Evolutionary conservation across 163 green algal species (phyloP).

Genomic region (Scenedesmus sp.): DNA sequence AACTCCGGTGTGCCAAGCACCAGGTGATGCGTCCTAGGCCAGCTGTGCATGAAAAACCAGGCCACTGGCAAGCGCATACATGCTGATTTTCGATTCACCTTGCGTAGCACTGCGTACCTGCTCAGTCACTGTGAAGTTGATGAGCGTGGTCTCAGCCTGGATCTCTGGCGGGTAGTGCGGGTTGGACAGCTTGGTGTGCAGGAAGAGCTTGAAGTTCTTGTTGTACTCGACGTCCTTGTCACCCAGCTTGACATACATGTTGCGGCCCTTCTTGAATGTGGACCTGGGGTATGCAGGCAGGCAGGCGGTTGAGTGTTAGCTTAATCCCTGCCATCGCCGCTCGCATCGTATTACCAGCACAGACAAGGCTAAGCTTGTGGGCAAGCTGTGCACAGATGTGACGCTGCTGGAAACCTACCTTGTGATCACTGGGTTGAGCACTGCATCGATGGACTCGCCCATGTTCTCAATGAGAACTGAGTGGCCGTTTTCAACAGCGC

Average conservation of each 20-base stretch:
- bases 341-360: background rate
- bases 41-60: background rate
- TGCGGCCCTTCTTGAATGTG: constrained; percentile 93
- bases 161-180: constrained; percentile 90
- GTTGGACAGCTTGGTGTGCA: constrained; percentile 95
- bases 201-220: constrained; percentile 85
- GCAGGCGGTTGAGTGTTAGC: background rate
- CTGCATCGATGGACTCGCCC: constrained; percentile 89
- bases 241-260: constrained; percentile 87
- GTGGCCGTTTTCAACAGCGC: constrained; percentile 83
- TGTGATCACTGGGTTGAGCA: constrained; percentile 90
- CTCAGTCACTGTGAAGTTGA: constrained; percentile 95
- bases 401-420: constrained; percentile 28
- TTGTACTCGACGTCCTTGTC: constrained; percentile 80
- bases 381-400: background rate
- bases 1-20: background rate
- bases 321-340: background rate
- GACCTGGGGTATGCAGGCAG: constrained; percentile 56
- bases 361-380: background rate
- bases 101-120: constrained; percentile 37
- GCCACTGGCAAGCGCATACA: background rate
- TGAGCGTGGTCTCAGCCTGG: constrained; percentile 91
- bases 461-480: constrained; percentile 93
- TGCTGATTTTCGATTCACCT: background rate
- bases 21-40: background rate